phyloP scores from a whole-genome alignment of 2,329 filamentous ascomycete genomes.

The Ceratocystis diversiconidia region DNA sequence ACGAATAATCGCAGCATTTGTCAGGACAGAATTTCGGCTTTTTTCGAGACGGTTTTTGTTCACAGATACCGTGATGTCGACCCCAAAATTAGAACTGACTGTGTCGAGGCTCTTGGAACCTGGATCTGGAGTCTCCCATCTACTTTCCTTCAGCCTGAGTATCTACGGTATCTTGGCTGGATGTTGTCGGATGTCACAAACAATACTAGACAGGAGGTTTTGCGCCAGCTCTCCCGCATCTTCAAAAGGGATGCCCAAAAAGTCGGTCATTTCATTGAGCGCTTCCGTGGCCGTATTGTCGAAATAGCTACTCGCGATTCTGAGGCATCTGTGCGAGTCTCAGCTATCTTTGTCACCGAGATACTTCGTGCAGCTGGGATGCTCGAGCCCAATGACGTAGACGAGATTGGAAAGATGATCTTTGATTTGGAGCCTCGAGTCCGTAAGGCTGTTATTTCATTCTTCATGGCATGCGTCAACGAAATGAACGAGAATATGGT shows the following conservation, averaged over 20 bases:
- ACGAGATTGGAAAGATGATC: constrained; percentile 71
- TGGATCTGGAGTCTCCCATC: constrained; percentile 82
- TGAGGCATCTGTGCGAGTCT: constrained; percentile 65
- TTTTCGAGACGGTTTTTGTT: constrained; percentile 85
- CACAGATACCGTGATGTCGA: constrained; percentile 94
- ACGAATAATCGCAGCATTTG: constrained; percentile 55
- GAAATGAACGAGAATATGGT: constrained; percentile 67
- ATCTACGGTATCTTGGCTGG: constrained; percentile 90
- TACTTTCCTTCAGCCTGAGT: constrained; percentile 78
- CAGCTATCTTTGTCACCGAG: constrained; percentile 69
- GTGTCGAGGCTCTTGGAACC: constrained; percentile 67
- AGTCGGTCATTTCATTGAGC: constrained; percentile 81
- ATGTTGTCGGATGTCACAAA: constrained; percentile 71
- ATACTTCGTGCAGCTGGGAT: constrained; percentile 69
- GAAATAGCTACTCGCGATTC: constrained; percentile 85
- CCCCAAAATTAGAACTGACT: constrained; percentile 74
- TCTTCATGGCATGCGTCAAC: constrained; percentile 78
- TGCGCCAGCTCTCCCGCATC: constrained; percentile 67
- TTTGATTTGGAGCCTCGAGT: constrained; percentile 78
- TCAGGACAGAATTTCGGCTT: constrained; percentile 62
- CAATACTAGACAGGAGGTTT: constrained; percentile 65
- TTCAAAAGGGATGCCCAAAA: constrained; percentile 72
- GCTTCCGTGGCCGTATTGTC: constrained; percentile 72
- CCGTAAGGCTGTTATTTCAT: constrained; percentile 74
- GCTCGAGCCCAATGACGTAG: constrained; percentile 82